Conservation (phyloP, 1,284 basidiomycete species). For the Tremellales sp. region DNA sequence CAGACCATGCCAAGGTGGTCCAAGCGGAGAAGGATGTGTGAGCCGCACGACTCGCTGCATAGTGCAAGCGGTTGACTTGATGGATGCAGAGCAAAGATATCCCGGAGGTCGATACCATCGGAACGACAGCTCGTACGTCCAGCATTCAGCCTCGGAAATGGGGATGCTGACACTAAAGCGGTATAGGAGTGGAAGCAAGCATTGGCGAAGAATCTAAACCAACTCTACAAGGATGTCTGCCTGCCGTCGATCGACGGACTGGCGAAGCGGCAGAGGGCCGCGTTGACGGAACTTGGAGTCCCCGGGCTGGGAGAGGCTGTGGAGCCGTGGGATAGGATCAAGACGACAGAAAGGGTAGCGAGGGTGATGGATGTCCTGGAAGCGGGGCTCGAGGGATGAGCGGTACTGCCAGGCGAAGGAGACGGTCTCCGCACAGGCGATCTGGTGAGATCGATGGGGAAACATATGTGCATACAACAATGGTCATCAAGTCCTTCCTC, state of each 20-base stretch:
- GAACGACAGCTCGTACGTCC: conserved; percentile 32
- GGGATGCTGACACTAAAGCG: background rate
- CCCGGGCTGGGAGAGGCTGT: conserved; percentile 29
- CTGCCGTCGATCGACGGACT: conserved; percentile 35
- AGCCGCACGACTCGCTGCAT: too few relatives aligned
- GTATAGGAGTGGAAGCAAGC: conserved; percentile 18
- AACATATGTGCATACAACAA: too few relatives aligned
- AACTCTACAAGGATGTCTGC: conserved; percentile 30
- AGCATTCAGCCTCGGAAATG: background rate
- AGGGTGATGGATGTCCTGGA: conserved; percentile 40
- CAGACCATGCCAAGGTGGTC: conserved; percentile 28
- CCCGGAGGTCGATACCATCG: conserved; percentile 26
- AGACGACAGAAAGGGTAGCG: conserved; percentile 25
- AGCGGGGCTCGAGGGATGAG: conserved; percentile 30
- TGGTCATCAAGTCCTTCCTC: background rate
- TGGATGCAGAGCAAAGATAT: conserved; percentile 28
- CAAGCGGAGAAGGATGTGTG: conserved; percentile 38
- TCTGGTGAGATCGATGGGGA: too few relatives aligned
- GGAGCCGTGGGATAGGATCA: conserved; percentile 11
- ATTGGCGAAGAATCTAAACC: conserved; percentile 14
- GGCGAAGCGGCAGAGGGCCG: conserved; percentile 25
- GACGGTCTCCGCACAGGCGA: too few relatives aligned
- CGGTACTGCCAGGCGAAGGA: too few relatives aligned
- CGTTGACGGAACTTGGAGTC: conserved; percentile 36
- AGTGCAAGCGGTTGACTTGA: background rate